Evolutionary conservation across 495 filamentous ascomycete genomes (phyloP), one percentile per base, ranked within the genome.

Genomic region (Thermothielavioides terrestris): DNA sequence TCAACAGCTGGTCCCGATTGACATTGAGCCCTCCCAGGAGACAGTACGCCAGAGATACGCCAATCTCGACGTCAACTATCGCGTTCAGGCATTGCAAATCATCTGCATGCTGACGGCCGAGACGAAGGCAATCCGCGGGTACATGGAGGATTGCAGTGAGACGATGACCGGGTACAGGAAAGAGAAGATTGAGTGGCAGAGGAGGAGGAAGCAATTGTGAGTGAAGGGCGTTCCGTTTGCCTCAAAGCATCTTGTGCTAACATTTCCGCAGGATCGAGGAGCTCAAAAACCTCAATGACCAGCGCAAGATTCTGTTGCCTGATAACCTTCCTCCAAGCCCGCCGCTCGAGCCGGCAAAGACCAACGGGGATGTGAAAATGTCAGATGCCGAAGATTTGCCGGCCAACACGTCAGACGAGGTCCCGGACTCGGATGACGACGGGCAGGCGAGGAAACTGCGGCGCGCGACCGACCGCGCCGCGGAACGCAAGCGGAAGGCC

Each of bases 131-230:
- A 79, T 97, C 49, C 80, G 88, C 31, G 81, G 81, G 14, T 94
- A 92, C 59, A 84, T 98, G 70, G 89, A 95, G 50, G 82, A 90
- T 53, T 94, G 89, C 67, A 84, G 82, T 39, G 85, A 89, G 53
- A 81, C 86, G 49, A 95, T 96, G 94, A 98, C 92, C 3, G 80
- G 79, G 35, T 84, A 89, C 59, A 78, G 92, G 17, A 98, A 97
- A 66, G 85, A 94, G 65, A 97, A 95, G 68, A 95, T 95, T 48
- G 86, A 94, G 55, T 83, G 81, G 62, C 92, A 97, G 65, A 78
- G 88, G 49, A 76, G 83, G 46, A 80, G 85, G 58, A 96, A 92
- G 64, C 74, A 76, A 64, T 76, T 78, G 90, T 95, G 79, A 73
- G 89, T 84, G 25, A 21, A 20, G 35, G 15, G 20, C 40, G 12